phyloP scores from a whole-genome alignment of 2,329 filamentous ascomycete species.

The Xylaria polymorpha region DNA sequence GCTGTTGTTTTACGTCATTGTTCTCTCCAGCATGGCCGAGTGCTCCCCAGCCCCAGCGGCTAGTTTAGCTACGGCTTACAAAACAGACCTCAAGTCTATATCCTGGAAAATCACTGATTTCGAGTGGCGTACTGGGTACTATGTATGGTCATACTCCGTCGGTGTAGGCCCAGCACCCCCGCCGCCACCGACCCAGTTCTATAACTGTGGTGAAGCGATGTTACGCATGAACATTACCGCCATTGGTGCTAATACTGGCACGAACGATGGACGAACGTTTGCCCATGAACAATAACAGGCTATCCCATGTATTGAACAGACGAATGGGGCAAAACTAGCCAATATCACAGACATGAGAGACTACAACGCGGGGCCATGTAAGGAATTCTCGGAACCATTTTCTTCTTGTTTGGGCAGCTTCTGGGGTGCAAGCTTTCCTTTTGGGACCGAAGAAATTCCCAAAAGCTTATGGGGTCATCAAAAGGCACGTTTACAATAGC shows the following conservation, averaged over 20 bases:
- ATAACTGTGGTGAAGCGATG: slow-evolving; percentile 29
- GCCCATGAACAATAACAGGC: background rate
- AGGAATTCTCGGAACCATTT: too few relatives aligned
- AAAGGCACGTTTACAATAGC: too few relatives aligned
- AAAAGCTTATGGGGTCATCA: too few relatives aligned
- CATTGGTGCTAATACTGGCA: background rate
- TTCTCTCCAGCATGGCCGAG: background rate
- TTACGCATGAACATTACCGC: slow-evolving; percentile 28
- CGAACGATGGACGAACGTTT: background rate
- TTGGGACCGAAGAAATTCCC: too few relatives aligned
- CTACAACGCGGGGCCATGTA: slow-evolving; percentile 22
- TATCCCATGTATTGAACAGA: slow-evolving; percentile 27
- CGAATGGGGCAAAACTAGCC: slow-evolving; percentile 28
- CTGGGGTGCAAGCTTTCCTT: too few relatives aligned
- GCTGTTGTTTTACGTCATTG: background rate
- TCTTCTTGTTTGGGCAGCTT: too few relatives aligned
- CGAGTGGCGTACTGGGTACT: slow-evolving; percentile 30
- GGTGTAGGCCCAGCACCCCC: slow-evolving; percentile 25
- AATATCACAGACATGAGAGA: slow-evolving; percentile 30
- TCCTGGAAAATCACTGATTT: slow-evolving; percentile 28
- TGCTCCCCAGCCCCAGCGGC: background rate
- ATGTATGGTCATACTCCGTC: slow-evolving; percentile 12
- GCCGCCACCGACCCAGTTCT: slow-evolving; percentile 26
- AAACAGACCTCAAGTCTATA: background rate
- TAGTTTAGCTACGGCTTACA: background rate